Base-by-base conservation (phyloP, 768 basidiomycete genomes). In the Hirschioporus abietinus region DNA sequence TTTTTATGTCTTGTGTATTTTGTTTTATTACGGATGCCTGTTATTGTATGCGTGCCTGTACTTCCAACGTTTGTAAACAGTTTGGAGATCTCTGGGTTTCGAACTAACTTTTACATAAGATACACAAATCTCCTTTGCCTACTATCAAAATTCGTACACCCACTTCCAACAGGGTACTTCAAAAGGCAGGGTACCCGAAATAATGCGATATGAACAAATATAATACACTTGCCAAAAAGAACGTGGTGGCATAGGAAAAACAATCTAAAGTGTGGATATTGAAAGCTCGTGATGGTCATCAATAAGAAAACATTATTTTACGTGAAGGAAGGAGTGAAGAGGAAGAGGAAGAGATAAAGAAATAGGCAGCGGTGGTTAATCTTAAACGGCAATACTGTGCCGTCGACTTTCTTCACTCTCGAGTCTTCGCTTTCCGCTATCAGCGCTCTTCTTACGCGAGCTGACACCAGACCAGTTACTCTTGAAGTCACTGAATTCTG, bases 321-420 rank as follows among this genome's bases (percentile, higher is more conserved):
- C 12, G 12, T 1, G 42, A 52, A 10, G 1, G 12, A 52, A 12
- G 20, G 42, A 52, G 42, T 15, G 42, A 20, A 15, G 12, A 52
- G 42, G 42, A 52, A 52, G n/a, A n/a, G 42, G 42, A 20, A 12
- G 15, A 12, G 20, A 12, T 52, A 20, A 10, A 20, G 42, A 52
- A 52, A 52, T 52, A 52, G 20, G 42, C 12, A 52, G 20, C 4
- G 42, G 42, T 52, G 42, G 3, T 1, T 52, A 15, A 61, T 35
- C 9, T 66, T 72, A 90, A 63, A 88, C 82, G 27, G 84, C 86
- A 80, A 90, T 82, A 73, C 88, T 90, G 73, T 90, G 89, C 67
- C 89, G 78, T 72, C 89, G 80, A 59, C 79, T 78, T 66, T 89
- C 88, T 69, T 81, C 83, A 68, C 73, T 78, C 72, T 78, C 83